phyloP scores from a whole-genome alignment of 352 stramenopile species.

The Phytophthora quininea region DNA sequence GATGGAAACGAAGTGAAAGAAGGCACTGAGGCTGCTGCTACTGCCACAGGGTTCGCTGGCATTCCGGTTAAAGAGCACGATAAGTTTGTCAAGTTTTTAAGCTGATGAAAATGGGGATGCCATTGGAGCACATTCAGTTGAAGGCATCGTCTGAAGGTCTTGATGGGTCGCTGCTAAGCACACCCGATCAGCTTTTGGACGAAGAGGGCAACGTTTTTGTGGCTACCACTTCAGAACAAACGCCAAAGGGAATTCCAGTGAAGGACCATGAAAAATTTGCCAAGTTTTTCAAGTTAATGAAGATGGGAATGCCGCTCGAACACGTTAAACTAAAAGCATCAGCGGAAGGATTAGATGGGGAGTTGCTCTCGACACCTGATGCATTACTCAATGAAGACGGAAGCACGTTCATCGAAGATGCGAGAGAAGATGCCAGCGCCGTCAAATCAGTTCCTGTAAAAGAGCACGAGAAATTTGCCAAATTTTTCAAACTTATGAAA shows the following conservation, averaged over 20 bases:
- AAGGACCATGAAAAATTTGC: slow-evolving; percentile 72
- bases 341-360: slow-evolving; percentile 89
- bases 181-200: slow-evolving; percentile 60
- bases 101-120: slow-evolving; percentile 91
- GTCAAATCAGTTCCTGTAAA: slow-evolving; percentile 59
- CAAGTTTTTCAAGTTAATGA: slow-evolving; percentile 83
- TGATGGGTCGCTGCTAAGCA: slow-evolving; percentile 56
- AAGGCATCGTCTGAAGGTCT: slow-evolving; percentile 77
- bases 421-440: background rate
- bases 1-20: slow-evolving; percentile 66
- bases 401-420: slow-evolving; percentile 35
- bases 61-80: slow-evolving; percentile 86
- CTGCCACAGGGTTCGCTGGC: slow-evolving; percentile 38
- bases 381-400: slow-evolving; percentile 65
- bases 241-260: slow-evolving; percentile 46
- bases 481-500: slow-evolving; percentile 83
- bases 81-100: slow-evolving; percentile 96
- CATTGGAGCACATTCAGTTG: slow-evolving; percentile 89
- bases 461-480: slow-evolving; percentile 89
- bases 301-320: slow-evolving; percentile 83
- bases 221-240: slow-evolving; percentile 16
- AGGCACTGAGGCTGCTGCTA: background rate
- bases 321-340: slow-evolving; percentile 80
- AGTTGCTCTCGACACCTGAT: slow-evolving; percentile 81
- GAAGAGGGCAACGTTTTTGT: slow-evolving; percentile 54